Evolutionary conservation across 352 stramenopile species (phyloP).

Genomic region (Phytophthora agathidicida): DNA sequence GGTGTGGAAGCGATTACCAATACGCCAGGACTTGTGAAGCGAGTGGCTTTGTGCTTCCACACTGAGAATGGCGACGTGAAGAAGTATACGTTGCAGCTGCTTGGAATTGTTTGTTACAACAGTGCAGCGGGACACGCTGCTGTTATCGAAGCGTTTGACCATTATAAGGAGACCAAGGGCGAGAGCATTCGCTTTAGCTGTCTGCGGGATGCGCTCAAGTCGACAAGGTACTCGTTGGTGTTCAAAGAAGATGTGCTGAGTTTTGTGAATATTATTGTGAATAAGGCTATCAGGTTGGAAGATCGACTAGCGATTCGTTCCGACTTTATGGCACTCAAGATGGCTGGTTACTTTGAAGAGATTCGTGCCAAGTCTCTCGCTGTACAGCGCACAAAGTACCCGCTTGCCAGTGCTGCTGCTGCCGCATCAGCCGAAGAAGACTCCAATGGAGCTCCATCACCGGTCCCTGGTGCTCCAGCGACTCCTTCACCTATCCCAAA

Average conservation of each 20-base stretch:
- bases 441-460: conserved; percentile 28
- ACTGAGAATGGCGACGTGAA: conserved; percentile 85
- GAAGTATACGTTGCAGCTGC: conserved; percentile 81
- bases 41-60: conserved; percentile 83
- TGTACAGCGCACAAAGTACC: conserved; percentile 75
- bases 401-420: conserved; percentile 47
- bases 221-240: conserved; percentile 81
- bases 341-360: conserved; percentile 88
- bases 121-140: conserved; percentile 80
- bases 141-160: conserved; percentile 82
- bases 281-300: conserved; percentile 86
- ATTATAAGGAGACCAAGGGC: conserved; percentile 87
- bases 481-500: conserved; percentile 33
- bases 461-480: conserved; percentile 22
- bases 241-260: conserved; percentile 91
- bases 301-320: conserved; percentile 81
- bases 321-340: conserved; percentile 87
- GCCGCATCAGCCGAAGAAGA: conserved; percentile 25
- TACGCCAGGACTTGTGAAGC: conserved; percentile 79
- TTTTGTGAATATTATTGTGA: conserved; percentile 91
- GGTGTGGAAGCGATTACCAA: conserved; percentile 86
- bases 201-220: conserved; percentile 81
- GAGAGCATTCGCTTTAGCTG: conserved; percentile 84
- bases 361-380: conserved; percentile 83
- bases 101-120: conserved; percentile 89